Conservation (phyloP, 495 filamentous ascomycete genomes). For the Xylaria longipes region DNA sequence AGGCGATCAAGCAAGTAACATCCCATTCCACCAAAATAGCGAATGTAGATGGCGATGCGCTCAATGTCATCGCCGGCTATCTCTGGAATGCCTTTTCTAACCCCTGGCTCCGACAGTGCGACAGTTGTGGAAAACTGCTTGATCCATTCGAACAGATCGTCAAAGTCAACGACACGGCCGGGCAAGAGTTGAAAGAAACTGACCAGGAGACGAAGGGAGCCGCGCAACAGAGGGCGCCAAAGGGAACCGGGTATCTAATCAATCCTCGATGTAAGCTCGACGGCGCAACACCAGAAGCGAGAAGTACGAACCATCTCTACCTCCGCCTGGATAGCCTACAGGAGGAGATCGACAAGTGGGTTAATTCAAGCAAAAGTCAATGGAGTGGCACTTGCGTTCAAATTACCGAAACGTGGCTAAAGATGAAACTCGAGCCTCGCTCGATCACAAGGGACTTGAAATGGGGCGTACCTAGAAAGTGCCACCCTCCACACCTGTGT, state of each 20-base stretch:
- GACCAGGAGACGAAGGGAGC: neutral
- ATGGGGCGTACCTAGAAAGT: slow-evolving; percentile 72
- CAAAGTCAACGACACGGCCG: neutral
- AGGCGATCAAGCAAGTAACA: slow-evolving; percentile 17
- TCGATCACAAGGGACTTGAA: slow-evolving; percentile 92
- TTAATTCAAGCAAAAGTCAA: slow-evolving; percentile 53
- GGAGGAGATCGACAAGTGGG: slow-evolving; percentile 74
- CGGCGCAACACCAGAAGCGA: slow-evolving; percentile 73
- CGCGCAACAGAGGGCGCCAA: neutral
- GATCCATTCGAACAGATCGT: slow-evolving; percentile 49
- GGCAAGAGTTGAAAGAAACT: slow-evolving; percentile 50
- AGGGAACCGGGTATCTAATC: slow-evolving; percentile 34
- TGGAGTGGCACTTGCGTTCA: slow-evolving; percentile 80
- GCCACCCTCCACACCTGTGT: neutral
- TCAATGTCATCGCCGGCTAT: neutral
- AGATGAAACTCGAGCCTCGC: slow-evolving; percentile 79
- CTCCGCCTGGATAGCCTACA: slow-evolving; percentile 81
- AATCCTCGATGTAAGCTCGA: slow-evolving; percentile 81
- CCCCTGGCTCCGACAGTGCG: slow-evolving; percentile 56
- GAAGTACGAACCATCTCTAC: slow-evolving; percentile 70
- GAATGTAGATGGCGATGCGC: neutral
- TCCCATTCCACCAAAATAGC: neutral
- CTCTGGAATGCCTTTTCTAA: neutral
- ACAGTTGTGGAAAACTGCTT: slow-evolving; percentile 78
- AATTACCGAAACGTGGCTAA: slow-evolving; percentile 80